Percentiles rank a stretch among this genome's conserved stretches.
Evolutionary conservation across 108 stramenopile genomes (phyloP).

Genomic region (Nitzschia sp.): DNA sequence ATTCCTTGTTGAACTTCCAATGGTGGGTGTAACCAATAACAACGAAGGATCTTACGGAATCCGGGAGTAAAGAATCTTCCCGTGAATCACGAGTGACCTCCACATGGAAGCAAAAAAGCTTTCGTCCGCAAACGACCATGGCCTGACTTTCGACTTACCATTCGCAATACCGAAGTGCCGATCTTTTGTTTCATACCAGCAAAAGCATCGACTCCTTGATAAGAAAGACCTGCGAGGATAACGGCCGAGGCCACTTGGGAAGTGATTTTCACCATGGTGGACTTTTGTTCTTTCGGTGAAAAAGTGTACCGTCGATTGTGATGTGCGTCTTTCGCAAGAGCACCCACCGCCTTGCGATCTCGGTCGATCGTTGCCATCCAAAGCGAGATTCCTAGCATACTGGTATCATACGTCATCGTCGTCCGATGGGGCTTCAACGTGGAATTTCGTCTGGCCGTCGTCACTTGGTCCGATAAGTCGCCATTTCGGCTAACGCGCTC

Average conservation of each 20-base stretch:
- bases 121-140: background rate
- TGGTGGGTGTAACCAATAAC: background rate
- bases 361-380: too few species aligned
- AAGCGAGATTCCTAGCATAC: too few species aligned
- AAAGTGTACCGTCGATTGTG: too few species aligned
- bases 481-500: too few species aligned
- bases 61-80: background rate
- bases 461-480: too few species aligned
- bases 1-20: conserved; percentile 3
- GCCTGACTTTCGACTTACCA: conserved; percentile 24
- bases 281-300: background rate
- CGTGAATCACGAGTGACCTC: background rate
- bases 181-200: conserved; percentile 14
- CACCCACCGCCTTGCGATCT: too few species aligned
- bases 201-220: conserved; percentile 23
- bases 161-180: conserved; percentile 14
- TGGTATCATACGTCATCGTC: too few species aligned
- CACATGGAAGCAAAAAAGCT: background rate
- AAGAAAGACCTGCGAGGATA: conserved; percentile 4
- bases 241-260: conserved; percentile 27
- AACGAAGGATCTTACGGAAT: background rate
- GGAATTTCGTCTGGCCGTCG: too few species aligned
- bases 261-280: conserved; percentile 29
- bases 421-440: too few species aligned
- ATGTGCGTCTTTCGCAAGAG: too few species aligned